These are phyloP conservation scores for Helianthus tuberosus DNA, from an alignment of 129 eudicot species.

Conservation along the genomic window DNA sequence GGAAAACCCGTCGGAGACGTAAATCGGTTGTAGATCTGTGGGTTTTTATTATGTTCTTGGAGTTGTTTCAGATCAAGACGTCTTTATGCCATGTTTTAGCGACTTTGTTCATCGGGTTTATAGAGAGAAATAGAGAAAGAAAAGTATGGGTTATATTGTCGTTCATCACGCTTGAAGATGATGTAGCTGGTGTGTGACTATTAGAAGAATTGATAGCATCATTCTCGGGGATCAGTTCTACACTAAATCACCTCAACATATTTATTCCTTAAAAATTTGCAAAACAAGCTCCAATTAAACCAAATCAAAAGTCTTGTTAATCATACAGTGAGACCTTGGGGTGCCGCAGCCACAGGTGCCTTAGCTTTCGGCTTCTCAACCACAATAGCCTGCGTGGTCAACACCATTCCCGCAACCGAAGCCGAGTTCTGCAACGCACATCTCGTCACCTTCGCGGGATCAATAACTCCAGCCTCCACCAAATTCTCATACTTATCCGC, in stretches of 20 bases:
- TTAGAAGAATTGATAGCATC: too few species aligned
- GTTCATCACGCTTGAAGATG: too few species aligned
- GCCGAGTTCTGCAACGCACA: conserved; percentile 94
- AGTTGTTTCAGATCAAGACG: too few species aligned
- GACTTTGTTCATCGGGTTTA: too few species aligned
- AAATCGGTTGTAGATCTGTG: too few species aligned
- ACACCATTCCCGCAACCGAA: conserved; percentile 97
- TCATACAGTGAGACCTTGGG: conserved; percentile 60
- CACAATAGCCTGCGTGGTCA: conserved; percentile 94
- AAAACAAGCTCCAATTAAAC: neutral
- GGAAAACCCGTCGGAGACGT: too few species aligned
- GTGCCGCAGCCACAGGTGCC: conserved; percentile 46
- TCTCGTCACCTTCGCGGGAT: conserved; percentile 94
- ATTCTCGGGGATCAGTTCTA: neutral
- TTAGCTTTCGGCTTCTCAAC: conserved; percentile 88
- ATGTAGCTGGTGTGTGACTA: too few species aligned
- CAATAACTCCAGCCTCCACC: conserved; percentile 85
- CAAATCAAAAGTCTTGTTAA: neutral
- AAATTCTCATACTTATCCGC: conserved; percentile 75
- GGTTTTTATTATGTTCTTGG: too few species aligned
- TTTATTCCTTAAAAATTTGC: conserved; percentile 15
- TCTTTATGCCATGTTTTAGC: too few species aligned
- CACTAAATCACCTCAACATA: conserved; percentile 8
- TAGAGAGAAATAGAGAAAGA: too few species aligned
- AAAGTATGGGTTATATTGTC: too few species aligned